Percentiles rank a stretch among this genome's conserved stretches.
phyloP scores from a whole-genome alignment of 768 basidiomycete genomes.

The Mycena latifolia region DNA sequence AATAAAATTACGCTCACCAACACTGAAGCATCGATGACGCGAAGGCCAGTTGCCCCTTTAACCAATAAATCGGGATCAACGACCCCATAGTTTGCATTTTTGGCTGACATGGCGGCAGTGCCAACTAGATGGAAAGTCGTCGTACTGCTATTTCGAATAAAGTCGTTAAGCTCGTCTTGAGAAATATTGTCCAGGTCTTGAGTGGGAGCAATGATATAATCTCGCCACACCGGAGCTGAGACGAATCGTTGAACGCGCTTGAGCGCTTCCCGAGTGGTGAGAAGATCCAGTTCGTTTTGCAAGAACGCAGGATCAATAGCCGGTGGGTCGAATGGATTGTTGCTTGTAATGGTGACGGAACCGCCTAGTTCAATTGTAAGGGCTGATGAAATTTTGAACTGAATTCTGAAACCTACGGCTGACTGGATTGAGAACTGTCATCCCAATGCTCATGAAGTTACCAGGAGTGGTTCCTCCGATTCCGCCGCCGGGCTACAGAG shows the following conservation, averaged over 20 bases:
- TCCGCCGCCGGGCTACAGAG: not conserved
- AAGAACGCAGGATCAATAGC: conserved; percentile 3
- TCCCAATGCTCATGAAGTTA: not conserved
- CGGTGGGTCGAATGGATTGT: conserved; percentile 5
- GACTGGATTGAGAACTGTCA: not conserved
- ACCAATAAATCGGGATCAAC: not conserved
- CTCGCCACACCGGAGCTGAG: not conserved
- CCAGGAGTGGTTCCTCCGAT: not conserved
- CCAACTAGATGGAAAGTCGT: not conserved
- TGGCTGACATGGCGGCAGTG: not conserved
- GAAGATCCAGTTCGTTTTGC: not conserved
- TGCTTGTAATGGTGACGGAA: conserved; percentile 1
- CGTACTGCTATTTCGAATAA: not conserved
- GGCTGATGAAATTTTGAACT: no score
- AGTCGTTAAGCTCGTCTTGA: no score
- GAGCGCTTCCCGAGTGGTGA: not conserved
- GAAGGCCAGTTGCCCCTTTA: not conserved
- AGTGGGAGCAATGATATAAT: not conserved
- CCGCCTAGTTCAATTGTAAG: conserved; percentile 11
- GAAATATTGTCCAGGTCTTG: not conserved
- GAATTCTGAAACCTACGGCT: conserved; percentile 12
- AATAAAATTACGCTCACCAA: not conserved
- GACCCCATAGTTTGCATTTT: not conserved
- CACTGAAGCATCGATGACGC: conserved; percentile 1
- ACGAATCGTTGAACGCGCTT: not conserved